Evolutionary conservation across 768 basidiomycete genomes (phyloP).

Genomic region (Termitomyces titanicus): DNA sequence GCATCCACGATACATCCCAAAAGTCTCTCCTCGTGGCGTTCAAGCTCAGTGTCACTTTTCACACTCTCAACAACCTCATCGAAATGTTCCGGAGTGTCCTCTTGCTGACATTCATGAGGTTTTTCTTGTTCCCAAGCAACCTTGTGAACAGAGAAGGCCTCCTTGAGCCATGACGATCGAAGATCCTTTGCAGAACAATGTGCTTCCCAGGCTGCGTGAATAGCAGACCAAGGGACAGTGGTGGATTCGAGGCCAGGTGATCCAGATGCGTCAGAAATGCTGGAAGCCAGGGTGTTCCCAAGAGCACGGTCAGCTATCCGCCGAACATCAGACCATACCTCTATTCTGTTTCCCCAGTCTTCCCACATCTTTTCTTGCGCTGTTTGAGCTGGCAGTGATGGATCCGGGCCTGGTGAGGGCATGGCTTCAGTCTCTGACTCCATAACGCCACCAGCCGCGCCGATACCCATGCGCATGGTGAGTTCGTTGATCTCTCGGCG

Average conservation of each 20-base stretch:
- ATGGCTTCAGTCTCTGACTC: constrained; percentile 35
- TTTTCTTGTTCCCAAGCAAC: constrained; percentile 24
- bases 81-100: constrained; percentile 32
- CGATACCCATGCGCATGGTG: constrained; percentile 80
- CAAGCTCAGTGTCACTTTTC: constrained; percentile 72
- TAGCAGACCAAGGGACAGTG: constrained; percentile 60
- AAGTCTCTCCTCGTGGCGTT: constrained; percentile 76
- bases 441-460: constrained; percentile 66
- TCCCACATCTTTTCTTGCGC: constrained; percentile 40
- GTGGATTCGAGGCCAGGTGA: constrained; percentile 52
- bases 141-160: constrained; percentile 31
- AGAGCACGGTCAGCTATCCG: constrained; percentile 76
- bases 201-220: constrained; percentile 63
- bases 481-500: constrained; percentile 78
- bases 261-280: constrained; percentile 19
- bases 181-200: constrained; percentile 46
- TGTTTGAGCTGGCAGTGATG: constrained; percentile 4
- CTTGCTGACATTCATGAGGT: constrained; percentile 32
- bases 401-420: too few species aligned
- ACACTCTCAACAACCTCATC: constrained; percentile 79
- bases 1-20: constrained; percentile 86
- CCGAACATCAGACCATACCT: constrained; percentile 66
- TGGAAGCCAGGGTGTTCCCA: constrained; percentile 54
- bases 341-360: constrained; percentile 69
- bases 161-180: constrained; percentile 61